Conservation (phyloP, 2,329 filamentous ascomycete species). For the Scedosporium apiospermum region DNA sequence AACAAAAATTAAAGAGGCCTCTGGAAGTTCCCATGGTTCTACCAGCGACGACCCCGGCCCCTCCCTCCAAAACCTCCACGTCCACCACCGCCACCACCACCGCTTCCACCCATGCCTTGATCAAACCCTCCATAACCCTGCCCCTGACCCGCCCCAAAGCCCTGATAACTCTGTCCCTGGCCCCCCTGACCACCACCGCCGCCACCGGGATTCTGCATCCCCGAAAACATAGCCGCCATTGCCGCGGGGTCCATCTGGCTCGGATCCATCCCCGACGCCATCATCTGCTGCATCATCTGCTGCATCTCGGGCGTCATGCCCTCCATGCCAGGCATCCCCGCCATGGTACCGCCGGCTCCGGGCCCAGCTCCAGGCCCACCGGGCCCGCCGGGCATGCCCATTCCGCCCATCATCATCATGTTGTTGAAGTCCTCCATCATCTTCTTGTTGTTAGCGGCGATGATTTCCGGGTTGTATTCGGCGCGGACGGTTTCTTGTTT, state of each 20-base stretch:
- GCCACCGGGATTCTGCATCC: conserved; percentile 40
- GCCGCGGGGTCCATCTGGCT: conserved; percentile 54
- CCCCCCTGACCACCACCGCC: conserved; percentile 34
- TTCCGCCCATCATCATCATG: conserved; percentile 56
- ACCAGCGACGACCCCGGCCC: conserved; percentile 2
- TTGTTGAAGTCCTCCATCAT: conserved; percentile 61
- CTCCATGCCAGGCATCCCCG: conserved; percentile 47
- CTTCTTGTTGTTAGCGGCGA: conserved; percentile 63
- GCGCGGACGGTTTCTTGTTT: conserved; percentile 74
- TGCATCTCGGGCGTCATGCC: conserved; percentile 59
- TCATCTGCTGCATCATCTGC: conserved; percentile 62
- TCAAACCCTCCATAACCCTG: conserved; percentile 40
- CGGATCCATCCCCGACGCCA: conserved; percentile 54
- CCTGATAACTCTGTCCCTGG: conserved; percentile 42
- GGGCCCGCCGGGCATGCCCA: conserved; percentile 26
- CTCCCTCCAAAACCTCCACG: conserved; percentile 14
- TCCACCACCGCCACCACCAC: conserved; percentile 22
- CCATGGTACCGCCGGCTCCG: conserved; percentile 20
- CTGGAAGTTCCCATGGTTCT: neutral
- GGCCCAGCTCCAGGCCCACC: conserved; percentile 15
- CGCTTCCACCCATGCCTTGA: conserved; percentile 31
- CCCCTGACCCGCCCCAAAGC: conserved; percentile 43
- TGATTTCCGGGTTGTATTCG: conserved; percentile 60
- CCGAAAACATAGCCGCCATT: conserved; percentile 50
- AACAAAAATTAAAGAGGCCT: neutral